Conservation (phyloP, 1,284 basidiomycete species). For the Anthracocystis walkeri region DNA sequence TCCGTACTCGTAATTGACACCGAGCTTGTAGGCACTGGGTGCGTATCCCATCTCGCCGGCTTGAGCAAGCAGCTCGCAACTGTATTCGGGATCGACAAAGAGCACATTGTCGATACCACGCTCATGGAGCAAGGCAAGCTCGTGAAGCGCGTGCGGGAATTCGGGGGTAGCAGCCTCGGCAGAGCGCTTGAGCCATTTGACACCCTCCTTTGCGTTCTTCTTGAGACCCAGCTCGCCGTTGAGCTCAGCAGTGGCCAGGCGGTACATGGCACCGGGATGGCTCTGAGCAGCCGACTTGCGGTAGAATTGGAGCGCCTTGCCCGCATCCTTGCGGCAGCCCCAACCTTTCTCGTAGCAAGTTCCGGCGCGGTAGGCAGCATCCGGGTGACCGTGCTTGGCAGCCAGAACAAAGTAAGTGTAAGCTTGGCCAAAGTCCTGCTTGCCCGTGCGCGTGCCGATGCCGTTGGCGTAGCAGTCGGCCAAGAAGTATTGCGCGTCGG, state of each 20-base stretch:
- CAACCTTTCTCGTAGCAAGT: slow-evolving; percentile 99
- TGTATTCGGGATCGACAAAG: slow-evolving; percentile 95
- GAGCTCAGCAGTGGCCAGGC: slow-evolving; percentile 92
- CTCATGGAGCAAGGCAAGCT: slow-evolving; percentile 92
- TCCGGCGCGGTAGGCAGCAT: slow-evolving; percentile 93
- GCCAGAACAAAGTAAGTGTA: slow-evolving; percentile 95
- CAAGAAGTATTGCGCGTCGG: slow-evolving; percentile 94
- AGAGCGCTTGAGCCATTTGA: slow-evolving; percentile 97
- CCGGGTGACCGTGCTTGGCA: slow-evolving; percentile 97
- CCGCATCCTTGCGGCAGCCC: slow-evolving; percentile 91
- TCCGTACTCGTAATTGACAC: slow-evolving; percentile 99
- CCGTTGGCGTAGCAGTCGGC: slow-evolving; percentile 98
- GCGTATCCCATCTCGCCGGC: slow-evolving; percentile 96
- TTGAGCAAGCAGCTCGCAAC: slow-evolving; percentile 91
- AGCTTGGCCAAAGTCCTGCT: slow-evolving; percentile 95
- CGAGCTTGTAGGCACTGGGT: slow-evolving; percentile 92
- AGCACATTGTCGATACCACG: slow-evolving; percentile 95
- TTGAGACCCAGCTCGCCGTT: slow-evolving; percentile 92
- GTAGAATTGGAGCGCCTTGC: slow-evolving; percentile 93
- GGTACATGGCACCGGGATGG: slow-evolving; percentile 96
- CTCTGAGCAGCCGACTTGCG: slow-evolving; percentile 87
- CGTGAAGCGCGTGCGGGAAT: slow-evolving; percentile 95
- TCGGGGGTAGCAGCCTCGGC: slow-evolving; percentile 83
- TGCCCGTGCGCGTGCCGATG: slow-evolving; percentile 83
- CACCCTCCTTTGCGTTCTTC: slow-evolving; percentile 91